Conservation (phyloP, 1,139 yeast species). For the Saccharomyces pastorianus region DNA sequence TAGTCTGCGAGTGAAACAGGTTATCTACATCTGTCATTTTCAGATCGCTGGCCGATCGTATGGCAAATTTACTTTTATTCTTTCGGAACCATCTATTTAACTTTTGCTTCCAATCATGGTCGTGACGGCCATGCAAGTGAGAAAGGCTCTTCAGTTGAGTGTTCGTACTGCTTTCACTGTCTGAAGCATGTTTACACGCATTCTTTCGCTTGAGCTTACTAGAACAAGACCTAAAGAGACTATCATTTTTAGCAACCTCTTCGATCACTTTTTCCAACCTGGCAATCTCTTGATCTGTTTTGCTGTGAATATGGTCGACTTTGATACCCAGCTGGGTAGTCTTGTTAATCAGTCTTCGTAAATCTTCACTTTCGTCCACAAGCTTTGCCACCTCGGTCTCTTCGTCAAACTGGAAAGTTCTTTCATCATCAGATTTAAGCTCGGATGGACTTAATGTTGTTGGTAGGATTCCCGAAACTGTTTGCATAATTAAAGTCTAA, state of each 20-base stretch:
- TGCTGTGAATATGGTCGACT: not conserved
- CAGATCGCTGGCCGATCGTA: not conserved
- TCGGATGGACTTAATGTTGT: not conserved
- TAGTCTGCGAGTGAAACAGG: too few species aligned
- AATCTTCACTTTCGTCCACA: not conserved
- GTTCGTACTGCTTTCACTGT: not conserved
- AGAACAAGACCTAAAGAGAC: not conserved
- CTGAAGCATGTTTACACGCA: not conserved
- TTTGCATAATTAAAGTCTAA: not conserved
- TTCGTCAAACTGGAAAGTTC: not conserved
- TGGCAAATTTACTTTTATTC: not conserved
- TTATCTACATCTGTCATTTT: too few species aligned
- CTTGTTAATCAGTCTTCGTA: not conserved
- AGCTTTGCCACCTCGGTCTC: not conserved
- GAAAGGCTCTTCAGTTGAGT: not conserved
- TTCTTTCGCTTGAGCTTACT: not conserved
- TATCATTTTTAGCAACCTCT: not conserved
- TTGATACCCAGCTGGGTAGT: not conserved
- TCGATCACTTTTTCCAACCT: slow-evolving; percentile 6
- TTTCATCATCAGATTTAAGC: not conserved
- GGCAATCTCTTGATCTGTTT: slow-evolving; percentile 4
- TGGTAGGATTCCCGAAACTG: not conserved
- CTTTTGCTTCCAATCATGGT: not conserved
- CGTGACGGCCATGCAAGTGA: not conserved
- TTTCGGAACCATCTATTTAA: not conserved